A percentile compares a stretch with the other conserved stretches of the same genome.
Evolutionary conservation across 2,329 filamentous ascomycete genomes (phyloP).

Genomic region (Sarocladiaceae sp.): DNA sequence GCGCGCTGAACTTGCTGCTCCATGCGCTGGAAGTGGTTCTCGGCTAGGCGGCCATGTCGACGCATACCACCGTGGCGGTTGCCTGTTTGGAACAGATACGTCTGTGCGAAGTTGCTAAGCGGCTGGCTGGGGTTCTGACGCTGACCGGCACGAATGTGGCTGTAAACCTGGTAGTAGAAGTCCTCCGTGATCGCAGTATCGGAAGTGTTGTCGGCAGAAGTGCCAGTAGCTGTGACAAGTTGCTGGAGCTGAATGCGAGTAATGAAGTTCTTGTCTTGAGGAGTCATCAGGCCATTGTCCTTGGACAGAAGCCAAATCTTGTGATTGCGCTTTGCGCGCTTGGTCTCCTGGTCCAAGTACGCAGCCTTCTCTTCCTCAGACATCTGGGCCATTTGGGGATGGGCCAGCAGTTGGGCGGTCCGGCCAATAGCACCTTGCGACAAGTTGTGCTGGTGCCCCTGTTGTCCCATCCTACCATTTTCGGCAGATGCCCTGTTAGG

Average conservation of each 20-base stretch:
- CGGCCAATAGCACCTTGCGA: constrained; percentile 44
- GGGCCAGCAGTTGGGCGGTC: constrained; percentile 26
- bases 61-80: constrained; percentile 69
- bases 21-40: constrained; percentile 98
- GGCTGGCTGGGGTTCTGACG: constrained; percentile 90
- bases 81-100: constrained; percentile 92
- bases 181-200: constrained; percentile 84
- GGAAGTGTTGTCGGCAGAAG: constrained; percentile 69
- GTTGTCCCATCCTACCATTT: constrained; percentile 26
- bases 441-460: constrained; percentile 34
- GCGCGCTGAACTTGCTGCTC: constrained; percentile 97
- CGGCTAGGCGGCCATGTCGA: constrained; percentile 73
- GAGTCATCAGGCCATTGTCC: constrained; percentile 97
- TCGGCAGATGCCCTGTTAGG: constrained; percentile 58
- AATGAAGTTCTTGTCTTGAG: constrained; percentile 99
- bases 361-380: constrained; percentile 78
- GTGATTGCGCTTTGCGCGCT: constrained; percentile 93
- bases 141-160: constrained; percentile 83
- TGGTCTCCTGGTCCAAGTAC: constrained; percentile 85
- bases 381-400: constrained; percentile 55
- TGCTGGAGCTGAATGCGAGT: constrained; percentile 97
- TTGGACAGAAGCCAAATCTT: constrained; percentile 92
- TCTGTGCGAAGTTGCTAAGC: constrained; percentile 93
- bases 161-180: constrained; percentile 98
- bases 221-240: constrained; percentile 85